A percentile compares a stretch with the other conserved stretches of the same genome.
Conservation (phyloP, 192 early-diverging fungal genomes). For the Paraglomus brasilianum region DNA sequence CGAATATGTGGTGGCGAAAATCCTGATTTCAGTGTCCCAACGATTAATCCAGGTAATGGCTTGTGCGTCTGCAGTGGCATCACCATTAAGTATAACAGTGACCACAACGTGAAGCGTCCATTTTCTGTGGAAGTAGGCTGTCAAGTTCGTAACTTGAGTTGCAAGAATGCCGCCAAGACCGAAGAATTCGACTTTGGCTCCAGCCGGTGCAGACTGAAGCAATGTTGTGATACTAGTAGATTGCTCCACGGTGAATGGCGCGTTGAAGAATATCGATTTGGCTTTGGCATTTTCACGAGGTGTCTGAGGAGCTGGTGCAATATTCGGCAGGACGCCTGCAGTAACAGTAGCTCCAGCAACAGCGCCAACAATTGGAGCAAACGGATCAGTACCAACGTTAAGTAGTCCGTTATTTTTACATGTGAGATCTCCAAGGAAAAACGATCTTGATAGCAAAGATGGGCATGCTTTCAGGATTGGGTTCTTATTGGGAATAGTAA, state of each 20-base stretch:
- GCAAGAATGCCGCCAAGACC: slow-evolving; percentile 8
- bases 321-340: neutral
- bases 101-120: neutral
- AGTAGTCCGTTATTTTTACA: slow-evolving; percentile 1
- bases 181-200: slow-evolving; percentile 14
- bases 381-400: slow-evolving; percentile 26
- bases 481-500: no score
- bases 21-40: slow-evolving; percentile 1
- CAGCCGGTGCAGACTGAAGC: neutral
- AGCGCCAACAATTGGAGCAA: neutral
- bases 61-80: neutral
- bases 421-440: neutral
- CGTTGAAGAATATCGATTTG: slow-evolving; percentile 24
- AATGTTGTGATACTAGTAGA: neutral
- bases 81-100: neutral
- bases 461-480: no score
- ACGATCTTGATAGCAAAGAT: neutral
- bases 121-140: slow-evolving; percentile 9
- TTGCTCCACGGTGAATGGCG: neutral
- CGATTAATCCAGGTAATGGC: neutral
- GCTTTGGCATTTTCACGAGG: slow-evolving; percentile 9
- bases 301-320: neutral
- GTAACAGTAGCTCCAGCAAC: neutral
- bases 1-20: neutral
- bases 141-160: slow-evolving; percentile 10